Evolutionary conservation across 345 rosid species (phyloP).

Genomic region (Brassica juncea): DNA sequence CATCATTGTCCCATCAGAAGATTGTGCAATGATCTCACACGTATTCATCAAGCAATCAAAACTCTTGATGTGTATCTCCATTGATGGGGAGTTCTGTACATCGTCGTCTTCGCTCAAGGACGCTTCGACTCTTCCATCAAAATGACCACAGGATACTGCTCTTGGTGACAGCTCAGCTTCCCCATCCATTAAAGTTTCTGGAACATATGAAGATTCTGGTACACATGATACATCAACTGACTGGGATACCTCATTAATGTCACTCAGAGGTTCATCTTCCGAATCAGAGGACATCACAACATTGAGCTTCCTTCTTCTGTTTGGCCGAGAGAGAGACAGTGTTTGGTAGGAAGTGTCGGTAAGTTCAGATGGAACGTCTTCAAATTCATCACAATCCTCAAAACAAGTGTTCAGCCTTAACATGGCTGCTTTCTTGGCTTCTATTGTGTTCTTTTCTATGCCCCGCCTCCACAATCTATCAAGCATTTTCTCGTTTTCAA

Average conservation of each 20-base stretch:
- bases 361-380: slow-evolving; percentile 42
- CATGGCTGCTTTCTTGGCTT: slow-evolving; percentile 82
- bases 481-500: slow-evolving; percentile 42
- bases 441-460: slow-evolving; percentile 44
- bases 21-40: slow-evolving; percentile 46
- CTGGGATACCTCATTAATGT: slow-evolving; percentile 40
- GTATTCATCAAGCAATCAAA: slow-evolving; percentile 22
- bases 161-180: slow-evolving; percentile 52
- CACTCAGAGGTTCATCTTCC: slow-evolving; percentile 57
- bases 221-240: slow-evolving; percentile 67
- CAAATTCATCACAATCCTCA: slow-evolving; percentile 47
- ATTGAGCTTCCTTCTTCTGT: slow-evolving; percentile 50
- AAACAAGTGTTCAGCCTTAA: slow-evolving; percentile 57
- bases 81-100: slow-evolving; percentile 27
- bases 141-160: slow-evolving; percentile 44
- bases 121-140: slow-evolving; percentile 52
- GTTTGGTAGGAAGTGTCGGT: slow-evolving; percentile 51
- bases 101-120: slow-evolving; percentile 45
- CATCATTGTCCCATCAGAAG: slow-evolving; percentile 44
- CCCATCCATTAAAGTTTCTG: slow-evolving; percentile 66
- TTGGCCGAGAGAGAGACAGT: slow-evolving; percentile 44
- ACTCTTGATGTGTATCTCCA: slow-evolving; percentile 42
- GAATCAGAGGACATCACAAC: slow-evolving; percentile 79
- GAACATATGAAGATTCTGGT: slow-evolving; percentile 84
- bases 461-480: slow-evolving; percentile 41